Base-by-base conservation (phyloP, 2,329 filamentous ascomycete species). In the Ceratocystis alfenasii region DNA sequence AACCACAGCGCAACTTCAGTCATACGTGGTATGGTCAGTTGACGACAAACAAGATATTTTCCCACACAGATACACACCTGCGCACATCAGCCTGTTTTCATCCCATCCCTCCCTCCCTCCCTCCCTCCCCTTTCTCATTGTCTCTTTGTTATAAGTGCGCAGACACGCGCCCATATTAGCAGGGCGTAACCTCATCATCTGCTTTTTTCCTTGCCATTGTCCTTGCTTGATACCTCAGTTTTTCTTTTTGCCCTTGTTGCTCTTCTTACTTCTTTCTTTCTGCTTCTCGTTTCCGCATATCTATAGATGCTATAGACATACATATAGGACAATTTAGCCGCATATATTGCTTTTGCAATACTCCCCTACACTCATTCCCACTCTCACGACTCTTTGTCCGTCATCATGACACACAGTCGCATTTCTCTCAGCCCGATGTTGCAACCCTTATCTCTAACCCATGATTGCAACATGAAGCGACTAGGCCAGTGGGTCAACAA, bases 181-280 rank as follows among this genome's bases (percentile, higher is more conserved):
- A 57, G 22, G 25, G 28, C 28, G 30, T 8, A 59, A 6, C 55
- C 25, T 20, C 55, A 59, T 59, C 22, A 6, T 36, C 30, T 30
- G 28, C 28, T 12, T 41, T 41, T 41, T 41, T 41, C 10, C 20
- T 15, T 28, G 50, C 20, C 4, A 20, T n/a, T 48, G 55, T 59
- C n/a, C 15, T 20, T 7, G 25, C 4, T 59, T 59, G 55, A 59
- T 59, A 59, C 28, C 28, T 33, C 28, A 3, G 53, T 17, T n/a
- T 59, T 59, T 36, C n/a, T 15, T 53, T 3, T 10, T 50, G n/a
- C 3, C 8, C 22, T 41, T 3, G 2, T 20, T n/a, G 46, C n/a
- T 62, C 36, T 41, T 62, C 33, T 20, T 46, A 28, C 25, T 25
- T 63, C 61, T 63, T 63, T 63, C 30, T 48, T 15, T 33, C 30